phyloP scores from a whole-genome alignment of 129 eudicot species.

The Centaurea solstitialis region DNA sequence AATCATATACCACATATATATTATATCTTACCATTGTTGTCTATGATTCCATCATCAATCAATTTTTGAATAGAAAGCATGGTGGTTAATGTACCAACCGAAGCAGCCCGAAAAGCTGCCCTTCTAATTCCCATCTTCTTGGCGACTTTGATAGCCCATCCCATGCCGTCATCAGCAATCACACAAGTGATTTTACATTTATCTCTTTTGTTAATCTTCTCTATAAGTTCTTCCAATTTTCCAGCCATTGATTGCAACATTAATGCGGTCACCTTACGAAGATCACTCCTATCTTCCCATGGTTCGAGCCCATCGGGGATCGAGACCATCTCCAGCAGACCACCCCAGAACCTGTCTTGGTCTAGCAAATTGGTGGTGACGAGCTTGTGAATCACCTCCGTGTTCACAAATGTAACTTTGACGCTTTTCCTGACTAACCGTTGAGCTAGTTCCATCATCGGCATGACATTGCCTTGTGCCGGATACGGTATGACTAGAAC shows the following conservation, averaged over 20 bases:
- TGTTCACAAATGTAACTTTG: constrained; percentile 58
- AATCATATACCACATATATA: too few species aligned
- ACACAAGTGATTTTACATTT: constrained; percentile 37
- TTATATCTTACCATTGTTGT: constrained; percentile 40
- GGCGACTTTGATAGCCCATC: constrained; percentile 47
- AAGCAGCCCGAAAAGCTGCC: constrained; percentile 50
- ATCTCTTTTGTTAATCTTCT: constrained; percentile 28
- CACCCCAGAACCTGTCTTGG: constrained; percentile 26
- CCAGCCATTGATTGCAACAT: constrained; percentile 29
- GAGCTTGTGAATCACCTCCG: constrained; percentile 48
- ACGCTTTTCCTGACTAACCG: constrained; percentile 34
- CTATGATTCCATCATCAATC: constrained; percentile 47
- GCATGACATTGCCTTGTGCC: constrained; percentile 80
- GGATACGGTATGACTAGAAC: constrained; percentile 57
- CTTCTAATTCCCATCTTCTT: constrained; percentile 37
- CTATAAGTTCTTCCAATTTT: constrained; percentile 41
- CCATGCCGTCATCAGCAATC: constrained; percentile 48
- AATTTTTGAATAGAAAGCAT: constrained; percentile 22
- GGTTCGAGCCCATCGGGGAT: constrained; percentile 68
- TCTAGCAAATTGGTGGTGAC: constrained; percentile 31
- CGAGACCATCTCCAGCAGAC: constrained; percentile 35
- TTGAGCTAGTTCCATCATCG: constrained; percentile 50
- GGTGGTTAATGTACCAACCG: constrained; percentile 34
- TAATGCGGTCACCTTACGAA: constrained; percentile 21
- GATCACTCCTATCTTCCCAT: constrained; percentile 50